Conservation (phyloP, 2,329 filamentous ascomycete species). For the Cyclaneusma minus region DNA sequence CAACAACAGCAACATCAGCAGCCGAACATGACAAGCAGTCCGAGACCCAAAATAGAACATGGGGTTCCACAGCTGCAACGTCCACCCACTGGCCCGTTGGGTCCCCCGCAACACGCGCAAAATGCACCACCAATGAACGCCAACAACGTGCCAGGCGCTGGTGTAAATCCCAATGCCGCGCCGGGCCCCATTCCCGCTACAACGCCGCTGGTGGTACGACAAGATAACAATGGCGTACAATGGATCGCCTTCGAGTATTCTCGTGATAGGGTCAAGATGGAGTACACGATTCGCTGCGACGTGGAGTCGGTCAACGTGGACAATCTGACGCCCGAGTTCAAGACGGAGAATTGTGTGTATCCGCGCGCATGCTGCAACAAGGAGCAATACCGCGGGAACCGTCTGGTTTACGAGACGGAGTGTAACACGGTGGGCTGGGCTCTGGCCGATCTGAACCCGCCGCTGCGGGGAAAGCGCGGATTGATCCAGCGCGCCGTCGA, state of each 20-base stretch:
- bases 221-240: slow-evolving; percentile 92
- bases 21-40: slow-evolving; percentile 42
- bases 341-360: slow-evolving; percentile 96
- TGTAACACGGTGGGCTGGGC: slow-evolving; percentile 99
- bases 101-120: slow-evolving; percentile 23
- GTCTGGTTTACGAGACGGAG: slow-evolving; percentile 91
- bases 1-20: slow-evolving; percentile 37
- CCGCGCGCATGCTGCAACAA: slow-evolving; percentile 88
- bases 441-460: slow-evolving; percentile 80
- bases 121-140: slow-evolving; percentile 29
- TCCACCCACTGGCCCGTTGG: slow-evolving; percentile 31
- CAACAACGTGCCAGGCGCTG: slow-evolving; percentile 24
- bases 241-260: slow-evolving; percentile 99
- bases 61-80: slow-evolving; percentile 47
- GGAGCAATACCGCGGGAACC: slow-evolving; percentile 91
- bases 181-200: slow-evolving; percentile 95
- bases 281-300: slow-evolving; percentile 96
- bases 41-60: slow-evolving; percentile 46
- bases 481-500: slow-evolving; percentile 95
- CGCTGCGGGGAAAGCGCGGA: slow-evolving; percentile 81
- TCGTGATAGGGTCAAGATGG: slow-evolving; percentile 94
- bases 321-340: slow-evolving; percentile 73
- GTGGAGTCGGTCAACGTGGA: slow-evolving; percentile 94
- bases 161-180: slow-evolving; percentile 76
- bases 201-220: slow-evolving; percentile 81